These are phyloP conservation scores for Daucus carota DNA, from an alignment of 129 eudicot genomes.

Conservation along the genomic window DNA sequence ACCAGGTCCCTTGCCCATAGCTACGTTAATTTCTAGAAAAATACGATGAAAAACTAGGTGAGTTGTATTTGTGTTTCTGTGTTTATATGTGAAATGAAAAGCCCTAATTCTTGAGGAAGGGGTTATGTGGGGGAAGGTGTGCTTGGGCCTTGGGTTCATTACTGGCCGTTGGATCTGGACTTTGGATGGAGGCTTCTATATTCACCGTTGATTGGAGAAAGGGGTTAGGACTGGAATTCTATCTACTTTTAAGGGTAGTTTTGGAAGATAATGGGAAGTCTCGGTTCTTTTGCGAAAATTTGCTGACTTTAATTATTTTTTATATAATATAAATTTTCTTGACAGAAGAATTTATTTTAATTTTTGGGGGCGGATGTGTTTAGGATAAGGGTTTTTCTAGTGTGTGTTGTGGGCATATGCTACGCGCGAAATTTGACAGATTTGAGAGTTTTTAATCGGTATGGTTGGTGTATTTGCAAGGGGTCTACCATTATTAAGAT, in stretches of 20 bases:
- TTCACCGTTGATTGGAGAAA: slow-evolving; percentile 16
- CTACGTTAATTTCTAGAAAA: slow-evolving; percentile 10
- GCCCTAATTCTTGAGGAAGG: slow-evolving; percentile 32
- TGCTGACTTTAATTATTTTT: no score
- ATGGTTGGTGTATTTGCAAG: no score
- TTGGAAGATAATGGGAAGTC: background rate
- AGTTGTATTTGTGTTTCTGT: slow-evolving; percentile 9
- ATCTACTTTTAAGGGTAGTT: background rate
- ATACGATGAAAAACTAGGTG: background rate
- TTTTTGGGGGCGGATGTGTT: no score
- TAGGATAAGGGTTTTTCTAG: no score
- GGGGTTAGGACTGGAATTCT: background rate
- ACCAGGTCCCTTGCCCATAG: slow-evolving; percentile 88
- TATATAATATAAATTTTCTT: no score
- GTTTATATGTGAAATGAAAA: slow-evolving; percentile 25
- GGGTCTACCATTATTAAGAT: no score
- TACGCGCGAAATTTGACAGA: no score
- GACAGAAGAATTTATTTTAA: no score
- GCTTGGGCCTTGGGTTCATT: background rate
- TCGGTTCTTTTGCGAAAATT: no score
- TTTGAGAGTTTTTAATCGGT: no score
- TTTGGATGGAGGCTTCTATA: background rate
- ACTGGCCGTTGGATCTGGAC: slow-evolving; percentile 8
- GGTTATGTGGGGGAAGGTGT: slow-evolving; percentile 1
- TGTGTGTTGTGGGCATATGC: no score